Evolutionary conservation across 2,329 filamentous ascomycete genomes (phyloP).

Genomic region (Shiraia sp.): DNA sequence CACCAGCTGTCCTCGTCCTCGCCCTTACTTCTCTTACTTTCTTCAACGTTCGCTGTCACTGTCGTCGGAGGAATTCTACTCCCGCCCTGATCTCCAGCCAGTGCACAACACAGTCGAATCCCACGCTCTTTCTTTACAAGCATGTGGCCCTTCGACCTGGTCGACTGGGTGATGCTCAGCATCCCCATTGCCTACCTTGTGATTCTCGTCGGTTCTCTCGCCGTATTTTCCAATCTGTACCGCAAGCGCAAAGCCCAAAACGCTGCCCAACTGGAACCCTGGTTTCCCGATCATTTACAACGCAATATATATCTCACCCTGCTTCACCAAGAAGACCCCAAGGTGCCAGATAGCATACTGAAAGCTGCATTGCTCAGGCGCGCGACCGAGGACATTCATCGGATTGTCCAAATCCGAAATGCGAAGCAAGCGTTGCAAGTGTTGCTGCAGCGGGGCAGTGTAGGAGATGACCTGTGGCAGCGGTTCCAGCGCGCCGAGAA

Average conservation of each 20-base stretch:
- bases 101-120: conserved; percentile 1
- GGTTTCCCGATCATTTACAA: conserved; percentile 89
- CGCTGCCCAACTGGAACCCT: conserved; percentile 84
- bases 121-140: conserved; percentile 13
- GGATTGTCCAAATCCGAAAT: conserved; percentile 84
- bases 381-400: conserved; percentile 89
- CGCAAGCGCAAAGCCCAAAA: conserved; percentile 83
- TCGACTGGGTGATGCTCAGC: conserved; percentile 81
- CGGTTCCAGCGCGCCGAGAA: conserved; percentile 89
- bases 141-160: conserved; percentile 50
- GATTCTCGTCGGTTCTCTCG: conserved; percentile 84
- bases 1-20: neutral
- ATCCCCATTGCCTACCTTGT: conserved; percentile 88
- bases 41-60: too few species aligned
- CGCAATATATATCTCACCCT: conserved; percentile 95
- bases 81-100: neutral
- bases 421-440: conserved; percentile 86
- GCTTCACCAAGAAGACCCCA: conserved; percentile 74
- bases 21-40: neutral
- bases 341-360: conserved; percentile 80
- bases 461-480: conserved; percentile 96
- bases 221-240: conserved; percentile 91
- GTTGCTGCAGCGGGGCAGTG: conserved; percentile 84
- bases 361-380: conserved; percentile 86
- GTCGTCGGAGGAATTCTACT: too few species aligned